Percentiles rank a stretch among this genome's conserved stretches.
These are phyloP conservation scores for Catunica adiposa DNA, from an alignment of 2,329 filamentous ascomycete genomes.

Conservation along the genomic window DNA sequence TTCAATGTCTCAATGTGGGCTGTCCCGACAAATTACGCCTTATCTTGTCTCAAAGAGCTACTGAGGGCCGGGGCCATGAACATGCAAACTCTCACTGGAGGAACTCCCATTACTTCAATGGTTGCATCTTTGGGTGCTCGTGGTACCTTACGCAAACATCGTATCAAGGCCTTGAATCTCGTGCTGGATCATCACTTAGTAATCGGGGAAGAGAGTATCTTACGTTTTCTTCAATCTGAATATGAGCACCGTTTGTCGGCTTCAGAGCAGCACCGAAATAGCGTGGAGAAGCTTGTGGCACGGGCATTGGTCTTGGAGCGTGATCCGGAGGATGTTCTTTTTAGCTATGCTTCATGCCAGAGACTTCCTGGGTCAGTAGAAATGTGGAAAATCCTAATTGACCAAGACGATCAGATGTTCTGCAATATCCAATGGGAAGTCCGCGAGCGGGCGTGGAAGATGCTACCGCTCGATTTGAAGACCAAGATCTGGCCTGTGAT, in stretches of 20 bases:
- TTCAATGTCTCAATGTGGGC: constrained; percentile 4
- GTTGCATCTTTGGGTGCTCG: constrained; percentile 1
- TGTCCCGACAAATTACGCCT: neutral
- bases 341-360: constrained; percentile 8
- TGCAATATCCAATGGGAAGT: constrained; percentile 12
- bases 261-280: constrained; percentile 3
- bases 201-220: no score
- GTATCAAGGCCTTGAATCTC: constrained; percentile 5
- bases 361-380: constrained; percentile 6
- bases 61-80: constrained; percentile 8
- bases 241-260: no score
- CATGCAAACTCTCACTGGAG: neutral
- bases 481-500: constrained; percentile 10
- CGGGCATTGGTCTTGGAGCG: constrained; percentile 6
- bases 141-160: neutral
- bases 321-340: neutral
- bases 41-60: constrained; percentile 2
- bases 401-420: constrained; percentile 2
- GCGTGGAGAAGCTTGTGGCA: constrained; percentile 5
- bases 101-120: constrained; percentile 3
- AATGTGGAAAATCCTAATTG: constrained; percentile 8
- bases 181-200: neutral
- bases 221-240: no score
- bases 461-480: neutral
- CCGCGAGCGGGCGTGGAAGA: constrained; percentile 10